Evolutionary conservation across 1,139 yeast genomes (phyloP), one percentile per base, ranked within the genome.

Genomic region (Debaryomycetaceae sp.): DNA sequence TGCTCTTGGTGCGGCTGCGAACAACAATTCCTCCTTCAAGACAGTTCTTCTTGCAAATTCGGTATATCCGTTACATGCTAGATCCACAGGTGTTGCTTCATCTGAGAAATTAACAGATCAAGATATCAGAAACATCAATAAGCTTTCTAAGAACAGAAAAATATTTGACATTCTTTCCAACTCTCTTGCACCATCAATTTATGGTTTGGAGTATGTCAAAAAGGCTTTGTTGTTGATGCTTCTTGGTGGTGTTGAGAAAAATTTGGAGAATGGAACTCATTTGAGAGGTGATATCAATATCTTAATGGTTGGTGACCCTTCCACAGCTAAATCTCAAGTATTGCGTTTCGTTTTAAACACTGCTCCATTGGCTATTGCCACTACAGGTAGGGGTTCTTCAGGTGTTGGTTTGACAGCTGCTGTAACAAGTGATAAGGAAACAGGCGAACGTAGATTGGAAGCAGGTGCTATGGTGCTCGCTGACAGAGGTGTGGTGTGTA

Each of bases 401-500:
- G 99, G 98, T 63, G 99, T 94, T 36, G 99, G 98, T 86, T 78
- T 92, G 57, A 92, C 99, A 0, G 99, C 99, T 11, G 98, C 99
- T 0, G 99, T 92, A 4, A 91, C 98, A 3, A 80, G 92, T 3
- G 99, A 92, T 63, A 84, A 84, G 55, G 98, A 92, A 63, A 92
- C 98, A 1, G 98, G 98, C 39, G 99, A 92, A 67, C 76, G 98
- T 58, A 78, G 96, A 53, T 71, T 92, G 49, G 98, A 94, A 65
- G 99, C 98, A 0, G 99, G 99, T 73, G 99, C 99, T 3, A 92
- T 92, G 98, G 98, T 92, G 35, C 71, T 94, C 48, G 99, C 98
- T 8, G 98, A 92, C 64, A 75, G 98, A 51, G 99, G 99, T 49
- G 77, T 94, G 45, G 98, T 92, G 34, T 92, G 98, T 77, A 94